Conservation (phyloP, 352 stramenopile genomes). For the Phytopythium helicoides region DNA sequence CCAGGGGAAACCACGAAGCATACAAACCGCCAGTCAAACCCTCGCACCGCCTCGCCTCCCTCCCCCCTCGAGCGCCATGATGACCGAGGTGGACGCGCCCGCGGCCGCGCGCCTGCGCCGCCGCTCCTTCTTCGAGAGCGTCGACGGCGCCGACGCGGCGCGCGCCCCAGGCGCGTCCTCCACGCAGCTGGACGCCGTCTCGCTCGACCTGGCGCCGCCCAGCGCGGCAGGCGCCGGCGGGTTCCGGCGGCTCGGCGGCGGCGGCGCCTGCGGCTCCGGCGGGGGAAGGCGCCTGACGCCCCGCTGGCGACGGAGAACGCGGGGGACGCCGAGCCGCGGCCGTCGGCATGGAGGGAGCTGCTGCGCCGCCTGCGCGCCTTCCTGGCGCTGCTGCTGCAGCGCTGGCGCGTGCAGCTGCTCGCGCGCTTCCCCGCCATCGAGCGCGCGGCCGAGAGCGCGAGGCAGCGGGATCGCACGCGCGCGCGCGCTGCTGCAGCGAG, state of each 20-base stretch:
- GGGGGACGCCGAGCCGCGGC: not conserved
- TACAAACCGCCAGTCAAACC: not conserved
- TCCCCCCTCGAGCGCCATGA: constrained; percentile 24
- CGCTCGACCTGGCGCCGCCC: constrained; percentile 21
- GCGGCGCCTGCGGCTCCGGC: no score
- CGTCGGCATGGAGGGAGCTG: constrained; percentile 1
- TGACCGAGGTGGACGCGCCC: constrained; percentile 48
- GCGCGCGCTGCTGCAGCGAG: not conserved
- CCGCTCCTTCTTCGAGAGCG: constrained; percentile 68
- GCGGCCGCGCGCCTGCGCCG: constrained; percentile 53
- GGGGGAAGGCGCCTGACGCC: no score
- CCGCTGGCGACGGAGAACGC: no score
- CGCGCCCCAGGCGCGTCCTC: constrained; percentile 9
- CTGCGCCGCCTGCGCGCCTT: constrained; percentile 13
- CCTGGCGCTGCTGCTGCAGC: constrained; percentile 18
- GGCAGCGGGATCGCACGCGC: constrained; percentile 11
- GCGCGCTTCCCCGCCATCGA: constrained; percentile 17
- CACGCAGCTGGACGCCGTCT: constrained; percentile 19
- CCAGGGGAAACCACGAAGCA: no score
- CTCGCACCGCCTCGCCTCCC: no score
- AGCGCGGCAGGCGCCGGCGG: no score
- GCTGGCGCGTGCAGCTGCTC: constrained; percentile 20
- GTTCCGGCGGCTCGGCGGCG: no score
- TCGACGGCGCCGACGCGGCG: constrained; percentile 38
- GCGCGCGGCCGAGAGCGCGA: constrained; percentile 14